Conservation (phyloP, 352 stramenopile genomes). For the Pythium dissotocum region DNA sequence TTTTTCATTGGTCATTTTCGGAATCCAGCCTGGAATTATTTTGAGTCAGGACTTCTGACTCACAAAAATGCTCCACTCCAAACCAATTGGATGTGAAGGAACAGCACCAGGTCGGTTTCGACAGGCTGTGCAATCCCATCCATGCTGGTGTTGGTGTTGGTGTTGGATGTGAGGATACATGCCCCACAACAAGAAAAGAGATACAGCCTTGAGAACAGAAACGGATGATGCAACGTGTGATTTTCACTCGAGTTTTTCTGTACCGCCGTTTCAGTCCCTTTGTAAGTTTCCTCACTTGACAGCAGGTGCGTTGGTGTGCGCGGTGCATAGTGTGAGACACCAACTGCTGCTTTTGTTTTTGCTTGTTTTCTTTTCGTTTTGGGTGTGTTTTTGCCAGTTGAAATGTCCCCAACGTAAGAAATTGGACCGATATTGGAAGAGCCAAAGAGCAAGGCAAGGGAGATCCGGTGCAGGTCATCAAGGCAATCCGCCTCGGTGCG, state of each 20-base stretch:
- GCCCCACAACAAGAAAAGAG: background rate
- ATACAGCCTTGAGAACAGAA: conserved; percentile 4
- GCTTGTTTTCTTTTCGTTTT: conserved; percentile 1
- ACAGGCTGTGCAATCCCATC: background rate
- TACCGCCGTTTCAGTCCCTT: background rate
- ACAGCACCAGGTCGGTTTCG: background rate
- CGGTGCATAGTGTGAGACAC: background rate
- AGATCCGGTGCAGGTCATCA: conserved; percentile 3
- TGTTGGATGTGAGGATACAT: background rate
- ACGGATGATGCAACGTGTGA: conserved; percentile 1
- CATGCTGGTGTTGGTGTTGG: background rate
- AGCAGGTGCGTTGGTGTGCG: background rate
- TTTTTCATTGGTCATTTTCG: background rate
- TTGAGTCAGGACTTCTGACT: background rate
- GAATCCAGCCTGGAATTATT: background rate
- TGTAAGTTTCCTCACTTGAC: background rate
- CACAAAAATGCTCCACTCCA: too few relatives aligned
- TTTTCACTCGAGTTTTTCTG: background rate
- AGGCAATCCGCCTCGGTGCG: background rate
- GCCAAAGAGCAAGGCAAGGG: background rate
- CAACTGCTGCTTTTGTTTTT: background rate
- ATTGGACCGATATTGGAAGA: background rate
- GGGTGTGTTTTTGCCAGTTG: background rate
- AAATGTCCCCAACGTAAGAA: background rate
- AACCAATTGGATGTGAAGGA: background rate